Base-by-base conservation (phyloP, 176 grass and related monocot genomes). In the Avena eriantha region DNA sequence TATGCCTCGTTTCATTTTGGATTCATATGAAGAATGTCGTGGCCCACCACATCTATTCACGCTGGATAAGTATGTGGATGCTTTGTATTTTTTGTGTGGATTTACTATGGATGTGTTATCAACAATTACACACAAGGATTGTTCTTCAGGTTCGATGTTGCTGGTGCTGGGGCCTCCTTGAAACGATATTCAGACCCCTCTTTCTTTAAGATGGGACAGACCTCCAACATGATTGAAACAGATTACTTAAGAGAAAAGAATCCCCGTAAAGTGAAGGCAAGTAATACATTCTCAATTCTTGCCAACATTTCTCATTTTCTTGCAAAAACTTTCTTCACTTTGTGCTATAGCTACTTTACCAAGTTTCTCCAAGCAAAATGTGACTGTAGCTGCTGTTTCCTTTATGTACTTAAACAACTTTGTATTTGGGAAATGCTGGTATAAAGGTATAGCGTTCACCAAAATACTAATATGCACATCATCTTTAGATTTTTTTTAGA, bases 141-240 rank as follows among this genome's bases (percentile, higher is more conserved):
- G 7, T 88, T 90, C 72, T 88, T 83, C 82, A 99, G 97, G 94
- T 99, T 99, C 88, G 97, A 99, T 88, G 89, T 92, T 86, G 92
- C 97, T 77, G 97, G 97, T 93, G 94, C 94, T 78, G 97, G 94
- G 50, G 92, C 97, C 35, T 99, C 94, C 80, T 93, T 96, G 50
- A 99, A 99, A 87, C 87, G 97, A 85, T 99, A 99, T 71, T 91
- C 97, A 49, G 97, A 99, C 81, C 97, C 97, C 48, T 99, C 97
- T 94, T 94, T 96, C 78, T 96, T 99, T 83, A 99, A 96, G 86
- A 94, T 68, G 12, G 97, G 90, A 77, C 86, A 87, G 81, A 36
- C 85, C 79, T 78, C 87, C 15, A 90, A 88, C 78, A 91, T 90
- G 86, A 79, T 85, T 83, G 92, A 89, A 54, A 82, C 41, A 8